Conservation (phyloP, 768 basidiomycete genomes). For the Tylopilus sp. region DNA sequence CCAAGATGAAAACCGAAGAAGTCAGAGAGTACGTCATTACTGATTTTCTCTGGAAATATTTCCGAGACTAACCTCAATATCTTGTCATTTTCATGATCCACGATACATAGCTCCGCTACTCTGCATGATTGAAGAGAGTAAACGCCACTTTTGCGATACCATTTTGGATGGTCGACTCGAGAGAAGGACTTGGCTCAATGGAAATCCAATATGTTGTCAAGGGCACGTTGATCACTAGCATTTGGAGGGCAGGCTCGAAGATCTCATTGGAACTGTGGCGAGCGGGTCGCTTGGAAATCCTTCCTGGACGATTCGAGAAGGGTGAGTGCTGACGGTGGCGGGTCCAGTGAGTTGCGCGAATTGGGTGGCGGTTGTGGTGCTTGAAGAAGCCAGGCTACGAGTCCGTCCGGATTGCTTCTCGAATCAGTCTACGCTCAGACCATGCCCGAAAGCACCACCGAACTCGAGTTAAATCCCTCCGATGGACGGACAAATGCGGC, state of each 20-base stretch:
- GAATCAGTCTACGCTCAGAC: background rate
- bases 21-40: background rate
- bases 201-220: background rate
- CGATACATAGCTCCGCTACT: background rate
- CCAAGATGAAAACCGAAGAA: background rate
- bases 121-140: background rate
- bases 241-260: background rate
- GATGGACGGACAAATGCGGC: background rate
- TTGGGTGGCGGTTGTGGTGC: constrained; percentile 7
- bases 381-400: constrained; percentile 1
- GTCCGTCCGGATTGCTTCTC: constrained; percentile 1
- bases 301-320: no score
- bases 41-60: background rate
- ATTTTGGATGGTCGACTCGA: background rate
- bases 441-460: constrained; percentile 7
- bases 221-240: background rate
- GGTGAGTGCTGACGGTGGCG: background rate
- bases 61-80: background rate
- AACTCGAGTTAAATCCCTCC: constrained; percentile 6
- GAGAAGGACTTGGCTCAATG: background rate
- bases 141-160: background rate
- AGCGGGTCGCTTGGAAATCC: no score
- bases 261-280: no score
- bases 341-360: background rate
- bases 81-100: background rate